These are phyloP conservation scores for Pueraria montana DNA, from an alignment of 306 rosid species.

Conservation along the genomic window DNA sequence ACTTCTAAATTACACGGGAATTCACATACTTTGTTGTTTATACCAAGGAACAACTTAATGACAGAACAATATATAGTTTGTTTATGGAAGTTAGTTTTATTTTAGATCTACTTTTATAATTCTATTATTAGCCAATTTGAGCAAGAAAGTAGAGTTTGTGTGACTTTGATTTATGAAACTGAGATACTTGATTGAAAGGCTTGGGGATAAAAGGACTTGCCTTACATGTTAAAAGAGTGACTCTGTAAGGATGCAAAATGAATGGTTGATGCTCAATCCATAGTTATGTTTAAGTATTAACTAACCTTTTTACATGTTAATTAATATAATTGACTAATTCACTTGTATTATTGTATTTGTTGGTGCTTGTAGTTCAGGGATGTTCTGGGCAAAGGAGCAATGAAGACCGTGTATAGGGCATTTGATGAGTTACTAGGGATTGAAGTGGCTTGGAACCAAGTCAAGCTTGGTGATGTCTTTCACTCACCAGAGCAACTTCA, in stretches of 20 bases:
- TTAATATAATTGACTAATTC: neutral
- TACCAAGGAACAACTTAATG: neutral
- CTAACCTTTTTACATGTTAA: neutral
- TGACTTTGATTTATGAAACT: neutral
- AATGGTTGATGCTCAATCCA: neutral
- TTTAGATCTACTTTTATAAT: neutral
- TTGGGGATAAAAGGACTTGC: neutral
- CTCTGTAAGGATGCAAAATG: constrained; percentile 1
- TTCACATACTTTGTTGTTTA: neutral
- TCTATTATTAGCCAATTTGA: neutral
- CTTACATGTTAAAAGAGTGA: neutral
- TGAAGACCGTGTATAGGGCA: constrained; percentile 83
- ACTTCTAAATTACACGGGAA: neutral
- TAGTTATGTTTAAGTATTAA: neutral
- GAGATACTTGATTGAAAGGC: neutral
- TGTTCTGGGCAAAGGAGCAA: constrained; percentile 87
- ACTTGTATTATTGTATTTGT: neutral
- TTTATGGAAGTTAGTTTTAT: neutral
- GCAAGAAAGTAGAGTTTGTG: neutral
- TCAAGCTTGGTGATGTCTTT: constrained; percentile 73
- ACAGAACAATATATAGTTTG: constrained; percentile 1
- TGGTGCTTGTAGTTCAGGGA: constrained; percentile 68
- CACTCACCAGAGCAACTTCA: constrained; percentile 80
- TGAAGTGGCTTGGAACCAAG: constrained; percentile 98
- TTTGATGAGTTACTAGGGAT: constrained; percentile 81